Percentiles rank a stretch among this genome's conserved stretches.
Conservation (phyloP, 192 early-diverging fungal genomes). For the Umbelopsis ramanniana region DNA sequence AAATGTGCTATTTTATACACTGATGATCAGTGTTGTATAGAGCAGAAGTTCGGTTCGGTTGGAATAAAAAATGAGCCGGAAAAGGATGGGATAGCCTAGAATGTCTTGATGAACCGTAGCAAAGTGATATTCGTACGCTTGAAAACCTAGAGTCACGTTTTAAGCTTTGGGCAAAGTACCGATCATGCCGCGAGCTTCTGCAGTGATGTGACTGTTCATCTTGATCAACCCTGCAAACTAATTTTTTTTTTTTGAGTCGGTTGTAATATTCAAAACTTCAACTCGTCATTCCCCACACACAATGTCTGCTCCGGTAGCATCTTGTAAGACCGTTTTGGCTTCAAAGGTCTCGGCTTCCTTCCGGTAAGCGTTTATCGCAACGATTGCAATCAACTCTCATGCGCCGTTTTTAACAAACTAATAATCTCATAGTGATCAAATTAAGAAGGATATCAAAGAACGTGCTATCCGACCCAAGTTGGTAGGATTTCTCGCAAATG, state of each 20-base stretch:
- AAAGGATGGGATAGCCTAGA: no score
- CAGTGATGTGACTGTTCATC: constrained; percentile 3
- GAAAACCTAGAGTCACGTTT: no score
- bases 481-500: constrained; percentile 95
- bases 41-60: no score
- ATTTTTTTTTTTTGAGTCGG: neutral
- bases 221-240: neutral
- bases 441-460: constrained; percentile 67
- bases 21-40: no score
- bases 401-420: neutral
- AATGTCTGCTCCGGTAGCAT: constrained; percentile 26
- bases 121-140: no score
- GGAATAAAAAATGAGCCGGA: no score
- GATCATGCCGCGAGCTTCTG: neutral
- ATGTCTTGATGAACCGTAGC: no score
- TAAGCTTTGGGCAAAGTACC: neutral
- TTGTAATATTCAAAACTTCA: neutral
- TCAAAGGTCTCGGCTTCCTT: constrained; percentile 65
- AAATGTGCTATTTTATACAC: no score
- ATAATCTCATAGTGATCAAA: constrained; percentile 49
- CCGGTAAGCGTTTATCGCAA: constrained; percentile 48
- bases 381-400: neutral
- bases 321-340: constrained; percentile 65
- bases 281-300: neutral
- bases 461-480: constrained; percentile 70